Base-by-base conservation (phyloP, 2,329 filamentous ascomycete genomes). In the Plectosphaerella cucumerina region DNA sequence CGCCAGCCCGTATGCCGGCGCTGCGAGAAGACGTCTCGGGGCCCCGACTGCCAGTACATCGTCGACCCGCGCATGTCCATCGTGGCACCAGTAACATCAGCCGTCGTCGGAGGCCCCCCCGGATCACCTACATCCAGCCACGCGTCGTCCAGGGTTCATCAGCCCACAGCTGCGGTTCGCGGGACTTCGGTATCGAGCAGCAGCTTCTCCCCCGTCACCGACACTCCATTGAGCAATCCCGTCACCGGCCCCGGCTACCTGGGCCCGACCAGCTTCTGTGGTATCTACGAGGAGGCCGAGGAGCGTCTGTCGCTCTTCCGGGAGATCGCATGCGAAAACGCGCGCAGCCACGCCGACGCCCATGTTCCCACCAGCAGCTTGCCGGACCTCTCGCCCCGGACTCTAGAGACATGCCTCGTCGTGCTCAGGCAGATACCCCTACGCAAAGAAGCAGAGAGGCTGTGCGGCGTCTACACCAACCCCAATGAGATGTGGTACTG, bases 211-310 rank as follows among this genome's bases (percentile, higher is more conserved):
- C 26, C 26, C 26, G 26, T 31, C 26, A 10, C 26, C 9, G 26
- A 31, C 26, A 31, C 26, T 4, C 26, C 26, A 8, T 11, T 31
- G 26, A 31, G 26, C 26, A 31, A 31, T 11, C 26, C 26, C 26
- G 33, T 39, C 11, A 48, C 56, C 6, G 52, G 57, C 22, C 53
- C 60, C 34, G 73, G 73, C 1, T 75, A 74, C 60, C 63, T 76
- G n/a, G 73, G 73, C 49, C 73, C 69, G 56, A 75, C 71, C 3
- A 75, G 70, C 50, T 71, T 71, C 53, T 69, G 63, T 45, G 63
- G 66, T 14, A 69, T 74, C 20, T 71, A 70, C 45, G 68, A 71
- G 20, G 72, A 74, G 50, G 71, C 72, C 1, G 63, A 68, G 9
- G 68, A 66, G 39, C 72, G 65, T 17, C 57, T 74, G 3, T 68